Percentiles rank a stretch among this genome's conserved stretches.
Evolutionary conservation across 441 rosid genomes (phyloP).

Genomic region (Gossypium schwendimanii): DNA sequence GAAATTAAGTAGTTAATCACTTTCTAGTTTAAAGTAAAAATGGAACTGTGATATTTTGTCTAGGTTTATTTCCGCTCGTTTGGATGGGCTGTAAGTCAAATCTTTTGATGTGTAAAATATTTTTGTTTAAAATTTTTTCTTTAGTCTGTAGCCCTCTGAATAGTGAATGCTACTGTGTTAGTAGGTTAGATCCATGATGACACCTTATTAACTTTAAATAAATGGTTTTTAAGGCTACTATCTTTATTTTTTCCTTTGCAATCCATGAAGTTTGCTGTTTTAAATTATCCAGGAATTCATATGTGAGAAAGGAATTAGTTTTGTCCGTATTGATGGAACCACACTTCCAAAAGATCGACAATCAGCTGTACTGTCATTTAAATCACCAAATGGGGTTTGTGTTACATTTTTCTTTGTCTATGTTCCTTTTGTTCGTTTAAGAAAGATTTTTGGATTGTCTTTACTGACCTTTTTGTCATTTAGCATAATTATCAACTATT

Average conservation of each 20-base stretch:
- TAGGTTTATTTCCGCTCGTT: not conserved
- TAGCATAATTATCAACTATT: not conserved
- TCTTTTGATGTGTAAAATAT: not conserved
- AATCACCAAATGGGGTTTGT: slow-evolving; percentile 59
- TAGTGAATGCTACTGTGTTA: not conserved
- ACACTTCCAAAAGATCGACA: slow-evolving; percentile 86
- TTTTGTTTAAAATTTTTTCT: not conserved
- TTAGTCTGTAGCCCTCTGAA: not conserved
- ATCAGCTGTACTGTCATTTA: slow-evolving; percentile 68
- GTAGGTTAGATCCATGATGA: slow-evolving; percentile 11
- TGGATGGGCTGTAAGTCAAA: not conserved
- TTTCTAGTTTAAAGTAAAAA: not conserved
- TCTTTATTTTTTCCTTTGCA: not conserved
- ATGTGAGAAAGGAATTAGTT: slow-evolving; percentile 73
- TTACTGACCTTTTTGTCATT: not conserved
- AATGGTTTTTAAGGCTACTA: not conserved
- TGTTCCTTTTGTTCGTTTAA: slow-evolving; percentile 2
- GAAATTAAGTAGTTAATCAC: not conserved
- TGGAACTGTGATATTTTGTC: not conserved
- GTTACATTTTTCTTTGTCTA: slow-evolving; percentile 16
- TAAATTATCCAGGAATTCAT: slow-evolving; percentile 53
- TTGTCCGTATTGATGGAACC: slow-evolving; percentile 91
- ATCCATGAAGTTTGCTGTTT: slow-evolving; percentile 4
- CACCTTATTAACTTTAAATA: not conserved
- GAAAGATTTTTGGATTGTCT: not conserved